Evolutionary conservation across 768 basidiomycete species (phyloP).

Genomic region (Tephrocybe sp.): DNA sequence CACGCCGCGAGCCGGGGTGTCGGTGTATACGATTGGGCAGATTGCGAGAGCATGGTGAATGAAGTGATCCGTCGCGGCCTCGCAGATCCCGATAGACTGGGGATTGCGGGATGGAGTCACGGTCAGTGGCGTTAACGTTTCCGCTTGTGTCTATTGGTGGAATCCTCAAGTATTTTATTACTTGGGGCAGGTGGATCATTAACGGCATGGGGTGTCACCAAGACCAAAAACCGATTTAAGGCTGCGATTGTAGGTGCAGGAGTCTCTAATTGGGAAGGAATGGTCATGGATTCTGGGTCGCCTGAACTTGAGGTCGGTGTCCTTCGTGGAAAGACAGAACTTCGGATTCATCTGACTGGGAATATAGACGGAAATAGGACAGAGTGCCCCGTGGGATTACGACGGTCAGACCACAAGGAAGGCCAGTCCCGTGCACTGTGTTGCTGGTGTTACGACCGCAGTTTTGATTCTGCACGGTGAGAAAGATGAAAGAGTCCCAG

Average conservation of each 20-base stretch:
- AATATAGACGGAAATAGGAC: constrained; percentile 27
- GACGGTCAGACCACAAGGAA: constrained; percentile 19
- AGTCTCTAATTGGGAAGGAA: constrained; percentile 33
- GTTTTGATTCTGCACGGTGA: constrained; percentile 50
- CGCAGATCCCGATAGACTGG: constrained; percentile 29
- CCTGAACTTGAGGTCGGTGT: constrained; percentile 31
- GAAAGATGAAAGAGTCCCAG: constrained; percentile 49
- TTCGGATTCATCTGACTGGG: constrained; percentile 4
- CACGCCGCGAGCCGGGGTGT: constrained; percentile 28
- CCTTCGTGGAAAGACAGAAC: constrained; percentile 1
- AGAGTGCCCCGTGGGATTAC: constrained; percentile 29
- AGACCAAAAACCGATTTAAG: constrained; percentile 32
- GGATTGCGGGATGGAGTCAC: constrained; percentile 36
- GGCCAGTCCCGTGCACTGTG: constrained; percentile 30
- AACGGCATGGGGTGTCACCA: constrained; percentile 34
- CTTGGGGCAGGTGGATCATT: constrained; percentile 28
- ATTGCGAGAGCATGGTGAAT: constrained; percentile 37
- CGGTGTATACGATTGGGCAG: constrained; percentile 28
- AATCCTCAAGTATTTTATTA: background rate
- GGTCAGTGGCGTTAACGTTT: constrained; percentile 21
- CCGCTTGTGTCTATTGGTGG: background rate
- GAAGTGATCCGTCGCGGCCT: constrained; percentile 29
- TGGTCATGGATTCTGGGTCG: constrained; percentile 34
- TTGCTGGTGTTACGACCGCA: constrained; percentile 40
- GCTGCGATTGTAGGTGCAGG: constrained; percentile 35